Conservation (phyloP, 257 asterid genomes). For the Nicotiana tomentosiformis region DNA sequence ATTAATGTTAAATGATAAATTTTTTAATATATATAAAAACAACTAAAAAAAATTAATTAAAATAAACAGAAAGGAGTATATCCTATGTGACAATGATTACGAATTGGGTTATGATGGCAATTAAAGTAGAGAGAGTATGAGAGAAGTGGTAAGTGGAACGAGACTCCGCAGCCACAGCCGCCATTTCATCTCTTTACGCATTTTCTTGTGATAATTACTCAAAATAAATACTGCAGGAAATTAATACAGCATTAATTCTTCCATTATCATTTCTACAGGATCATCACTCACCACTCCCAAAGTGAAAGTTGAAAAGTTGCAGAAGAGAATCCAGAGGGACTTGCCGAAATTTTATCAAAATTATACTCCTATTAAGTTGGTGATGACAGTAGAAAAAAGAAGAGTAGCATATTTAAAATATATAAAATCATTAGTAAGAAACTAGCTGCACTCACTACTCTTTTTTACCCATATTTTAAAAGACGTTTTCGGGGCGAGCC, state of each 20-base stretch:
- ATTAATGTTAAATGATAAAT: too few species aligned
- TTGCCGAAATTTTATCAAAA: neutral
- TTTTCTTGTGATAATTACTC: constrained; percentile 22
- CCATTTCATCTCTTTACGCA: constrained; percentile 30
- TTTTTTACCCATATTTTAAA: too few species aligned
- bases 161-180: constrained; percentile 71
- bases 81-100: constrained; percentile 25
- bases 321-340: constrained; percentile 1
- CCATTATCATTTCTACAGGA: neutral
- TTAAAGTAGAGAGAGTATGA: neutral
- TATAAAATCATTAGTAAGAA: too few species aligned
- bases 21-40: too few species aligned
- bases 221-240: neutral
- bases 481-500: too few species aligned
- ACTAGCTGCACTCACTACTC: too few species aligned
- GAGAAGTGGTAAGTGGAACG: neutral
- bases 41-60: neutral
- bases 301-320: neutral
- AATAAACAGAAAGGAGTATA: too few species aligned
- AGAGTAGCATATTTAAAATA: too few species aligned
- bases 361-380: too few species aligned
- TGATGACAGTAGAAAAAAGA: too few species aligned
- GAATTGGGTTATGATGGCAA: constrained; percentile 36
- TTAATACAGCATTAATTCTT: constrained; percentile 4
- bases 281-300: neutral